phyloP scores from a whole-genome alignment of 805 yeast species.

The Komagataella pastoris region DNA sequence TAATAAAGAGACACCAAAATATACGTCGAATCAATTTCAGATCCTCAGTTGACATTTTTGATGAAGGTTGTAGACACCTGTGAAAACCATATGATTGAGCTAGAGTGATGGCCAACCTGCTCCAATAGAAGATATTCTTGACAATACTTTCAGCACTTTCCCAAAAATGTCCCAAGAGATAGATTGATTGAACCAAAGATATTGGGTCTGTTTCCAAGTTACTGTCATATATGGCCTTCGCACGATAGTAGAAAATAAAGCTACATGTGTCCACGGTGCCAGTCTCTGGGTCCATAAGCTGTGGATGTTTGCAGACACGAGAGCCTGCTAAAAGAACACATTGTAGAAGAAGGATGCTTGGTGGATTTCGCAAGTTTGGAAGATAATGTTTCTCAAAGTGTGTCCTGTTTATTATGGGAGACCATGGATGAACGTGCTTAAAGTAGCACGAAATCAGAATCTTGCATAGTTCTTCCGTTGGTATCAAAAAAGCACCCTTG shows the following conservation, averaged over 20 bases:
- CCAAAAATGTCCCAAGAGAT: slow-evolving; percentile 57
- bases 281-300: slow-evolving; percentile 26
- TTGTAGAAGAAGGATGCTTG: slow-evolving; percentile 50
- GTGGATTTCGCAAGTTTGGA: slow-evolving; percentile 39
- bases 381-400: slow-evolving; percentile 42
- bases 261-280: slow-evolving; percentile 32
- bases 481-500: slow-evolving; percentile 61
- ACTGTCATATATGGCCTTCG: slow-evolving; percentile 63
- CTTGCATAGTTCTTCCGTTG: slow-evolving; percentile 42
- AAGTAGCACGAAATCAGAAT: slow-evolving; percentile 53
- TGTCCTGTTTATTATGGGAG: slow-evolving; percentile 54
- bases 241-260: slow-evolving; percentile 53
- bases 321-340: slow-evolving; percentile 60
- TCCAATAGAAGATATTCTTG: slow-evolving; percentile 57
- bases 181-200: slow-evolving; percentile 44
- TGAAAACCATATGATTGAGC: slow-evolving; percentile 75
- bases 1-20: slow-evolving; percentile 69
- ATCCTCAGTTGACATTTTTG: slow-evolving; percentile 6
- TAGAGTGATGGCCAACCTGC: slow-evolving; percentile 50
- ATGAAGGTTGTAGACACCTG: slow-evolving; percentile 18
- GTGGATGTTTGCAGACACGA: slow-evolving; percentile 41
- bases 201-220: slow-evolving; percentile 55
- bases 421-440: slow-evolving; percentile 47
- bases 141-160: slow-evolving; percentile 62
- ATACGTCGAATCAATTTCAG: slow-evolving; percentile 11